Conservation (phyloP, 2,329 filamentous ascomycete species). For the Coniella lustricola region DNA sequence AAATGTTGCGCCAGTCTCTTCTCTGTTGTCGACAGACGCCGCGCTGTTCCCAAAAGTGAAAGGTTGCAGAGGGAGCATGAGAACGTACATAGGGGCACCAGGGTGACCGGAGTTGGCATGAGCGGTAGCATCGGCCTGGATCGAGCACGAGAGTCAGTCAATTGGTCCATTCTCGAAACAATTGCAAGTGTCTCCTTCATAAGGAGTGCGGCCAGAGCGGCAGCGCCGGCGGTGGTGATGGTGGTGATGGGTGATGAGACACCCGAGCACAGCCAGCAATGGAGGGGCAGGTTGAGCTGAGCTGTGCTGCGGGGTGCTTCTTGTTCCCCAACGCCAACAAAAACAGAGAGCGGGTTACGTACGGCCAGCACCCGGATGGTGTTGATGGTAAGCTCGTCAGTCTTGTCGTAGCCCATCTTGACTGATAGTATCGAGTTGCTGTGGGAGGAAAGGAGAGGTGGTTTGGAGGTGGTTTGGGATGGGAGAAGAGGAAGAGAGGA, state of each 20-base stretch:
- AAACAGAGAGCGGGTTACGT: constrained; percentile 37
- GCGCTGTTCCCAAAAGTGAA: not conserved
- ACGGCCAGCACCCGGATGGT: constrained; percentile 95
- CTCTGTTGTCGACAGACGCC: not conserved
- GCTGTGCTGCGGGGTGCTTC: not conserved
- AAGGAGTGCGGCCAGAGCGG: too few species aligned
- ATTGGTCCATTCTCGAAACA: constrained; percentile 8
- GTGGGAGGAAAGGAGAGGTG: too few species aligned
- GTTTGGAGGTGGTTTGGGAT: not conserved
- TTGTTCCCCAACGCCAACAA: not conserved
- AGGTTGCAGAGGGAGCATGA: not conserved
- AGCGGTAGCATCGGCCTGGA: constrained; percentile 92
- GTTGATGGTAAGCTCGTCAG: constrained; percentile 91
- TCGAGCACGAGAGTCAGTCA: constrained; percentile 17
- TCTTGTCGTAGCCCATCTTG: constrained; percentile 80
- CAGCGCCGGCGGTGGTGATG: not conserved
- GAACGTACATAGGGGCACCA: constrained; percentile 83
- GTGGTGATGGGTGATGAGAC: not conserved
- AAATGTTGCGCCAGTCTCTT: not conserved
- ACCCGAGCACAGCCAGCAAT: too few species aligned
- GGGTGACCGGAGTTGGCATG: constrained; percentile 97
- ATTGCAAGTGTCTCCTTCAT: not conserved
- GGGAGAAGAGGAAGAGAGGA: constrained; percentile 11
- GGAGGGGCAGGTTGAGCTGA: too few species aligned
- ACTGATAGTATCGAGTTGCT: not conserved